Conservation (phyloP, 441 rosid species). For the Isatis lusitanica region DNA sequence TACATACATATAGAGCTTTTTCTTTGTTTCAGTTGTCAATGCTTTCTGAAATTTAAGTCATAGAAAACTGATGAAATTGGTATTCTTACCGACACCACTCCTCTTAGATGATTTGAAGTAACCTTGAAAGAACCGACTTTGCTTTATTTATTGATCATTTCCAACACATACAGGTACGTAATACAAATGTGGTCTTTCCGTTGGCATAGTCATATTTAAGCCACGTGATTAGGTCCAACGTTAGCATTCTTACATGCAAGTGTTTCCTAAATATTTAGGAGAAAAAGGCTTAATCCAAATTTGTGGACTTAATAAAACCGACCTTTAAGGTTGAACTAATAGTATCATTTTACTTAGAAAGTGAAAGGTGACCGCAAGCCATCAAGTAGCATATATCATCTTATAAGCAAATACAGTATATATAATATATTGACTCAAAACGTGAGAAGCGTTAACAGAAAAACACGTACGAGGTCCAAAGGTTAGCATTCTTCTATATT, state of each 20-base stretch:
- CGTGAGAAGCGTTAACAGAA: too few relatives aligned
- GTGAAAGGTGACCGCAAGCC: too few relatives aligned
- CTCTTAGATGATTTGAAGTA: conserved; percentile 29
- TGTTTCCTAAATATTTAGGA: not conserved
- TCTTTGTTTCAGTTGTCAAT: not conserved
- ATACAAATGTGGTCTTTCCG: not conserved
- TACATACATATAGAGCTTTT: too few relatives aligned
- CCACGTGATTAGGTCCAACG: not conserved
- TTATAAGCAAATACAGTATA: too few relatives aligned
- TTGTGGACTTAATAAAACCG: not conserved
- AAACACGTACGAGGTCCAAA: too few relatives aligned
- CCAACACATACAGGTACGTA: conserved; percentile 9
- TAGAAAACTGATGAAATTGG: not conserved
- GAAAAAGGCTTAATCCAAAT: too few relatives aligned
- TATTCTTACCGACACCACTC: conserved; percentile 29
- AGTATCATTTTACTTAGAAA: too few relatives aligned
- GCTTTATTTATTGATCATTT: conserved; percentile 13
- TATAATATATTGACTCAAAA: too few relatives aligned
- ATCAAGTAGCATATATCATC: too few relatives aligned
- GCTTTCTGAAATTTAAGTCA: not conserved
- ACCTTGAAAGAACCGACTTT: conserved; percentile 6
- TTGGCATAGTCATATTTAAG: not conserved
- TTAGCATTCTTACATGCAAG: not conserved
- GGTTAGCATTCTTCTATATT: too few relatives aligned
- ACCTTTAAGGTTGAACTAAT: not conserved